Percentiles rank a stretch among this genome's conserved stretches.
Conservation (phyloP, 1,139 yeast genomes). For the Martiniozyma asiatica region DNA sequence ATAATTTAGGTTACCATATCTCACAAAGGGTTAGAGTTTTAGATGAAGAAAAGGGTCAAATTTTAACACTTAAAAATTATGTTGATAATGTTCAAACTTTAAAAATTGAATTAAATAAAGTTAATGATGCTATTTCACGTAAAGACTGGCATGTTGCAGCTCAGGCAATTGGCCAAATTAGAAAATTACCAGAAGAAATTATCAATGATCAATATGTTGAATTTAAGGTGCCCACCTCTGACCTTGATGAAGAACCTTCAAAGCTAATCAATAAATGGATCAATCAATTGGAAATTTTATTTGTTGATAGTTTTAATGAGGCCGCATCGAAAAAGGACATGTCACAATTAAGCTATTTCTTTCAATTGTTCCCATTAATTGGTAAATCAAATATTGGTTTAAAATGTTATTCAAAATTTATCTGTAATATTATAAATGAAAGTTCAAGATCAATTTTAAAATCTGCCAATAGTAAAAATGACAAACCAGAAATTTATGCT, state of each 20-base stretch:
- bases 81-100: conserved; percentile 55
- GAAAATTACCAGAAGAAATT: conserved; percentile 40
- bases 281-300: conserved; percentile 41
- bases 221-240: conserved; percentile 80
- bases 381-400: conserved; percentile 65
- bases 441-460: conserved; percentile 57
- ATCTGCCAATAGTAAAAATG: conserved; percentile 23
- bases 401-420: conserved; percentile 70
- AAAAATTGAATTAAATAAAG: conserved; percentile 53
- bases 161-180: conserved; percentile 41
- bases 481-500: conserved; percentile 40
- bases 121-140: conserved; percentile 54
- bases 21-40: conserved; percentile 59
- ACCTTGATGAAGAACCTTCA: conserved; percentile 73
- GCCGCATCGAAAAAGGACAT: conserved; percentile 64
- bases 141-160: conserved; percentile 69
- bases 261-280: conserved; percentile 48
- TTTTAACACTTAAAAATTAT: conserved; percentile 50
- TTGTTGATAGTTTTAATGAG: conserved; percentile 48
- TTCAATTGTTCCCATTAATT: conserved; percentile 80
- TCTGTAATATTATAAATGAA: conserved; percentile 72
- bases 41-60: conserved; percentile 61
- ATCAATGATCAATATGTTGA: conserved; percentile 62
- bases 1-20: conserved; percentile 51
- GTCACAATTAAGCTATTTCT: conserved; percentile 59